Evolutionary conservation across 345 rosid species (phyloP), one percentile per base, ranked within the genome.

Genomic region (Eucalyptus erythrocorys): DNA sequence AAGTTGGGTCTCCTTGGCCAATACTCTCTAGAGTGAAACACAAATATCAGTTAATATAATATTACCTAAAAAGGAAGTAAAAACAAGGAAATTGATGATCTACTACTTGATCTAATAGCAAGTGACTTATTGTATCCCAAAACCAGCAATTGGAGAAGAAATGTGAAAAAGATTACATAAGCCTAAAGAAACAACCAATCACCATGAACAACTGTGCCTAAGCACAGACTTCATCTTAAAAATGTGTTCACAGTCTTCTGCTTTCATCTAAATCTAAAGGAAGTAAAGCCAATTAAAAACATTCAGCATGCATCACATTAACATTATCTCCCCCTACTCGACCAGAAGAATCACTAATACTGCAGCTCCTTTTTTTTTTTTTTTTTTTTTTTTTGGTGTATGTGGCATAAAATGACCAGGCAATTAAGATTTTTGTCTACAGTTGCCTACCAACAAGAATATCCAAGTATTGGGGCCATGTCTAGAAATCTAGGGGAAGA

Each of bases 1-100:
- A 91, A 96, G 97, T 92, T 94, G 98, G 15, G 96, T 95, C 92
- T 96, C 97, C 91, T 96, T 96, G 26, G 94, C 99, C 93, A 95
- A 91, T 55, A 93, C 95, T 91, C 93, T 94, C 99, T 97, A 93
- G 87, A 93, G 68, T 37, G 76, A 86, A 86, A 71, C 85, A 88
- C 53, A 82, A 40, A 50, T 22, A 55, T 48, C 12, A 81, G 76
- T 51, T 88, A 53, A 81, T 14, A 40, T 43, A 76, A 53, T 13
- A 14, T 27, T 53, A 45, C 66, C 80, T 48, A 34, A 53, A 22
- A 87, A 48, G 24, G 48, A n/a, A 55, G 10, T 42, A 30, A 24
- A 30, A 86, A 53, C 16, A 30, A 64, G 86, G 49, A 32, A 79
- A 53, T 27, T 53, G 55, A 40, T 10, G 82, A 37, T 40, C 82